These are phyloP conservation scores for Cicer bijugum DNA, from an alignment of 306 rosid genomes.

Conservation along the genomic window DNA sequence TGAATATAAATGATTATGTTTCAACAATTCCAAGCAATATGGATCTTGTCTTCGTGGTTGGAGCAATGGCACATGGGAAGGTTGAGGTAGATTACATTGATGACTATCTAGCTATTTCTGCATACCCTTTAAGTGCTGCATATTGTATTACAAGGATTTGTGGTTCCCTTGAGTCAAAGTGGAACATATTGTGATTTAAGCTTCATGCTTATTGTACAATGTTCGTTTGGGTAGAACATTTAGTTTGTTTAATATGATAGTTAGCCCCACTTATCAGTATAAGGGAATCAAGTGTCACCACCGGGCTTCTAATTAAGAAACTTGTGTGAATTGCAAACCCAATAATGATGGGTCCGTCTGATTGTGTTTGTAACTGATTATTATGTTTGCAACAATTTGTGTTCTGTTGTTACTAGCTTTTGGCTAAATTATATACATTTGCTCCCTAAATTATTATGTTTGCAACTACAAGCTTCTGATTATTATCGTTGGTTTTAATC, in stretches of 20 bases:
- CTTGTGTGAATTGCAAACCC: too few relatives aligned
- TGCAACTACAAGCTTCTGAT: too few relatives aligned
- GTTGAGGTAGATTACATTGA: slow-evolving; percentile 74
- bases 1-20: slow-evolving; percentile 54
- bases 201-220: slow-evolving; percentile 7
- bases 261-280: not conserved
- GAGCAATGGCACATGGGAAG: slow-evolving; percentile 30
- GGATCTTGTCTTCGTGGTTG: slow-evolving; percentile 81
- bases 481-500: too few relatives aligned
- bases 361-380: too few relatives aligned
- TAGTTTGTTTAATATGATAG: not conserved
- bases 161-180: slow-evolving; percentile 58
- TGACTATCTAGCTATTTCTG: slow-evolving; percentile 74
- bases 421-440: too few relatives aligned
- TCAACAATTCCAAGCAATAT: slow-evolving; percentile 38
- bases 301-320: not conserved
- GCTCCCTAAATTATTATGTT: too few relatives aligned
- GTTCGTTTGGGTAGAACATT: not conserved
- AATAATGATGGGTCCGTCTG: too few relatives aligned
- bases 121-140: slow-evolving; percentile 72
- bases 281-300: not conserved
- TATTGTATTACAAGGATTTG: slow-evolving; percentile 66
- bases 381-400: too few relatives aligned
- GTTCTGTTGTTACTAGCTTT: too few relatives aligned
- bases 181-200: slow-evolving; percentile 62